Base-by-base conservation (phyloP, 306 rosid genomes). In the Fagus crenata region DNA sequence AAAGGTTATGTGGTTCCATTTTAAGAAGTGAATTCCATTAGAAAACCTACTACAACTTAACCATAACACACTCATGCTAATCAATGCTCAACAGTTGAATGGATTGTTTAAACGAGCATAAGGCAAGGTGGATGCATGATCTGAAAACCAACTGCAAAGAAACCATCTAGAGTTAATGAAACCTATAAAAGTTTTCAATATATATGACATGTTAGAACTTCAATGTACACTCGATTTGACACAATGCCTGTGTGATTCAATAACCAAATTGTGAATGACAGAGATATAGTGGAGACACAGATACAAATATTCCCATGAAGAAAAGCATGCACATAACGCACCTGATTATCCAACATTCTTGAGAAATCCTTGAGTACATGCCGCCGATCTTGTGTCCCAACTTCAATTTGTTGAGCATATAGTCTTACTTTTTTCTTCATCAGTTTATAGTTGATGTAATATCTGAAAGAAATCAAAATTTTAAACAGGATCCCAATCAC, bases 341-440 rank as follows among this genome's bases (percentile, higher is more conserved):
- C 99, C 98, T 96, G 99, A 82, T 89, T 85, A 84, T 96, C 99
- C 75, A 96, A 84, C 98, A 96, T 91, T 72, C 92, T 87, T 59
- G 99, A 96, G 85, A 96, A 96, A 84, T 96, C 99, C 90, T 96
- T 96, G 75, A 96, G 93, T 46, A 96, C 94, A 37, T 93, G 96
- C 41, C 86, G 85, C 51, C 90, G 92, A 81, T 96, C 99, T 79
- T 72, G 90, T 43, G 86, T 82, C 42, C 98, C 99, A 37, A 81
- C 92, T 79, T 96, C 85, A 78, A 93, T 96, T 85, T 96, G 97
- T 64, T 91, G 98, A 41, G 86, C 86, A 90, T 96, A 96, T 36
- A 87, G 96, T 82, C 80, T 90, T 15, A 96, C 97, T 61, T 86
- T 87, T 74, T 96, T 96, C 91, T 96, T 96, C 99, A 96, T 96